Evolutionary conservation across 1,284 basidiomycete species (phyloP).

Genomic region (Dichomitus squalens): DNA sequence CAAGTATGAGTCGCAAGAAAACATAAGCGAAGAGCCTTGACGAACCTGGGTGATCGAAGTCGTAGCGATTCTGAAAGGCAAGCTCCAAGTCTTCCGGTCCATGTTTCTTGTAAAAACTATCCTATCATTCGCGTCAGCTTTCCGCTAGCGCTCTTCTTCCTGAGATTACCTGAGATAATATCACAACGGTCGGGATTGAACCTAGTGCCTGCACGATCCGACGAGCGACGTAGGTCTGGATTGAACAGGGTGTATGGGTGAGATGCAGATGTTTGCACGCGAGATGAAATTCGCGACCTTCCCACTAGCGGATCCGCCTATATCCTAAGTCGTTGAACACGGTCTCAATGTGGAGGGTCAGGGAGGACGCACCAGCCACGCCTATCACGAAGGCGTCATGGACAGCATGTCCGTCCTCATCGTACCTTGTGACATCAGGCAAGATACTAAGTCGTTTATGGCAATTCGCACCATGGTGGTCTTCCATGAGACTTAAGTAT

Average conservation of each 20-base stretch:
- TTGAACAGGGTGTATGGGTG: constrained; percentile 1
- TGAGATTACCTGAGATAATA: constrained; percentile 74
- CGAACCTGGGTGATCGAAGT: constrained; percentile 84
- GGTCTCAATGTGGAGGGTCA: no score
- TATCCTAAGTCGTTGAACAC: not conserved
- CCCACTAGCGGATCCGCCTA: constrained; percentile 90
- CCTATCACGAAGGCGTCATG: constrained; percentile 90
- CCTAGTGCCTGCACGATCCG: constrained; percentile 83
- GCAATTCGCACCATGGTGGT: constrained; percentile 68
- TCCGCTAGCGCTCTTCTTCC: not conserved
- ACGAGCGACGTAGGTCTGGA: constrained; percentile 87
- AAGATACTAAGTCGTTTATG: not conserved
- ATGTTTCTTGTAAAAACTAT: constrained; percentile 91
- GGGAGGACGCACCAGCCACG: constrained; percentile 79
- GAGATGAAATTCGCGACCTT: constrained; percentile 59
- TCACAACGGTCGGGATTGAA: constrained; percentile 86
- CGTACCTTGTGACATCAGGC: constrained; percentile 56
- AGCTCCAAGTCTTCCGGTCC: constrained; percentile 76
- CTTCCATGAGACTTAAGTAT: constrained; percentile 83
- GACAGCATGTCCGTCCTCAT: constrained; percentile 67
- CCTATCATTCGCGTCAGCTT: constrained; percentile 47
- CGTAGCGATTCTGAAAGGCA: constrained; percentile 85
- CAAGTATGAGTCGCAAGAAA: not conserved
- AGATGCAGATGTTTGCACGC: constrained; percentile 15
- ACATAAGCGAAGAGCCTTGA: not conserved